phyloP scores from a whole-genome alignment of 2,329 filamentous ascomycete species.

The Cucurbitaria berberidis region DNA sequence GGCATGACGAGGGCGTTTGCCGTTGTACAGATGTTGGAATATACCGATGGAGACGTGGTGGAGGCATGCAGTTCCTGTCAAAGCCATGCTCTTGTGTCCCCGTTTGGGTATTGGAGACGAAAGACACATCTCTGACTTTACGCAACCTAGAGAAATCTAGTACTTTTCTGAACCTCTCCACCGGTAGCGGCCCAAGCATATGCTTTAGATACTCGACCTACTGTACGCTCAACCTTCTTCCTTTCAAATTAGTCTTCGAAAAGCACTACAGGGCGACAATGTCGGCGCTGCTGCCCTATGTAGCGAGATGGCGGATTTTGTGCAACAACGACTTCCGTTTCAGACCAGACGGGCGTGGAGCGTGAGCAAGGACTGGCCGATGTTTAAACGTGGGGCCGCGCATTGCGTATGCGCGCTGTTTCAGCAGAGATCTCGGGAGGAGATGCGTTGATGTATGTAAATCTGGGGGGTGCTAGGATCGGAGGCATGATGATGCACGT shows the following conservation, averaged over 20 bases:
- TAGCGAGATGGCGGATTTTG: constrained; percentile 5
- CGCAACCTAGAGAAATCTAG: neutral
- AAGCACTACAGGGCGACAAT: constrained; percentile 10
- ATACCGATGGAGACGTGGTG: constrained; percentile 1
- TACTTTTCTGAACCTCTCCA: neutral
- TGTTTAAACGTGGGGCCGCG: constrained; percentile 15
- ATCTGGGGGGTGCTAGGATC: constrained; percentile 4
- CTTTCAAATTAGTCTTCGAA: constrained; percentile 7
- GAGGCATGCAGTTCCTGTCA: constrained; percentile 6
- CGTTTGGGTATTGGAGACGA: neutral
- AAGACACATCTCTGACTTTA: neutral
- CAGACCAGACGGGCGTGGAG: constrained; percentile 20
- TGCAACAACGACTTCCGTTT: constrained; percentile 13
- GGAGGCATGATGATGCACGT: constrained; percentile 6
- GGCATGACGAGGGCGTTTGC: neutral
- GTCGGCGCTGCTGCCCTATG: constrained; percentile 2
- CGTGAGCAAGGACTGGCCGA: constrained; percentile 13
- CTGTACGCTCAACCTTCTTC: neutral
- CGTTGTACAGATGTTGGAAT: neutral
- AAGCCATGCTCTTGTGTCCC: neutral
- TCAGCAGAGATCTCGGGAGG: constrained; percentile 14
- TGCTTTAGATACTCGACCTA: neutral
- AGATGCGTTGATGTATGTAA: constrained; percentile 3
- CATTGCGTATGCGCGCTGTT: constrained; percentile 22
- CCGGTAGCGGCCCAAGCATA: neutral